Base-by-base conservation (phyloP, 495 filamentous ascomycete genomes). In the Letharia lupina region DNA sequence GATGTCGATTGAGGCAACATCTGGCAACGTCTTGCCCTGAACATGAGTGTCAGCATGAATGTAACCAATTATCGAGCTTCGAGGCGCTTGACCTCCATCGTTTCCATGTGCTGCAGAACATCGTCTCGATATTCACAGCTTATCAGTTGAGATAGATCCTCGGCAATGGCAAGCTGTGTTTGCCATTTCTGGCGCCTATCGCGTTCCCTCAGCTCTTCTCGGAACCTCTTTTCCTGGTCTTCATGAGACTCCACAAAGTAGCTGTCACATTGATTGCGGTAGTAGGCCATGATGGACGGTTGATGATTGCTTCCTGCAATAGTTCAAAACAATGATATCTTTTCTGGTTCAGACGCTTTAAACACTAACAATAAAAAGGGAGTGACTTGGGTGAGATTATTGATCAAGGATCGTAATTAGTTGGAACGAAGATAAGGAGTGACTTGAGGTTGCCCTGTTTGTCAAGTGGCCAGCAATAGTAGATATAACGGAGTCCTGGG, bases 1-100 rank as follows among this genome's bases (percentile, higher is more conserved):
- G 75, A 98, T 96, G 70, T 99, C 94, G 75, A 99, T 99, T 23
- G 93, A 91, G 70, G 92, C 92, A 72, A 96, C 91, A 74, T 99
- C 95, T 41, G 94, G 91, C 69, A 97, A 79, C 44, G 95, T 98
- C 75, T 92, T 87, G 70, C 85, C 79, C 94, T 97, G 68, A 50
- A 63, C n/a, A 18, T 60, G 65, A 35, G 67, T 67, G 69, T 57
- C 47, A 64, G 61, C 31, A 64, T 54, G 65, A 33, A 42, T 23
- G 39, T 61, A n/a, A n/a, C n/a, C 61, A 61, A n/a, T 41, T 65
- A 54, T 11, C 28, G 62, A 68, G 59, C 60, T 42, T 11, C 20
- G 31, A 60, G 65, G 57, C 33, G 58, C 76, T 84, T 75, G 70
- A 95, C 92, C 88, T 98, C 94, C 93, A 98, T 96, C 68, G 90